Evolutionary conservation across 1,139 yeast species (phyloP).

Genomic region (Taphrina betulina): DNA sequence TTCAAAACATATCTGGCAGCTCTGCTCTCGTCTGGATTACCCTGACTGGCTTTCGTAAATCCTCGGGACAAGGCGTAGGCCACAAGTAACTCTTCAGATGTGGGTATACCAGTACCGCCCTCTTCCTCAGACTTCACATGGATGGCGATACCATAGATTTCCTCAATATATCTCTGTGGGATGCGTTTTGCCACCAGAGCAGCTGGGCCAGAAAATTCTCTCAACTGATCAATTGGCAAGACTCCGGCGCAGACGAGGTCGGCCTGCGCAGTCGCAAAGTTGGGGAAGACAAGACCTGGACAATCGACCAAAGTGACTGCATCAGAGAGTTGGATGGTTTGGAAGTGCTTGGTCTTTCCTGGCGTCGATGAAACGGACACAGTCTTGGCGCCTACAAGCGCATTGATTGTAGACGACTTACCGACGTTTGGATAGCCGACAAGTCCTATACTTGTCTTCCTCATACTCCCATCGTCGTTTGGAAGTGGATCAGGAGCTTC

Average conservation of each 20-base stretch:
- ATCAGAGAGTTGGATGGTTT: constrained; percentile 83
- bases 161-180: constrained; percentile 86
- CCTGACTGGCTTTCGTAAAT: constrained; percentile 87
- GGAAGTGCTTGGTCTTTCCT: constrained; percentile 98
- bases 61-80: constrained; percentile 98
- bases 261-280: constrained; percentile 93
- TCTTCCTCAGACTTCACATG: constrained; percentile 71
- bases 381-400: constrained; percentile 90
- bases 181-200: constrained; percentile 82
- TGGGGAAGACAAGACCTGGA: constrained; percentile 98
- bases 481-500: constrained; percentile 66
- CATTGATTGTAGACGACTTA: constrained; percentile 93
- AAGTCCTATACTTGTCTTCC: constrained; percentile 64
- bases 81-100: constrained; percentile 81
- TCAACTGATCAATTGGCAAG: constrained; percentile 91
- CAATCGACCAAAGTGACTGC: constrained; percentile 91
- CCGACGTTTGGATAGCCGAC: constrained; percentile 94
- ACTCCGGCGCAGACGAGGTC: constrained; percentile 98
- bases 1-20: constrained; percentile 90
- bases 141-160: constrained; percentile 89
- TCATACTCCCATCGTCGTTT: constrained; percentile 50
- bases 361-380: constrained; percentile 98
- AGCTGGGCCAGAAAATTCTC: constrained; percentile 91
- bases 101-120: constrained; percentile 86
- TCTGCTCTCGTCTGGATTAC: constrained; percentile 92